A percentile compares a stretch with the other conserved stretches of the same genome.
phyloP scores from a whole-genome alignment of 331 rosid species.

The Erythrophleum ivorense region DNA sequence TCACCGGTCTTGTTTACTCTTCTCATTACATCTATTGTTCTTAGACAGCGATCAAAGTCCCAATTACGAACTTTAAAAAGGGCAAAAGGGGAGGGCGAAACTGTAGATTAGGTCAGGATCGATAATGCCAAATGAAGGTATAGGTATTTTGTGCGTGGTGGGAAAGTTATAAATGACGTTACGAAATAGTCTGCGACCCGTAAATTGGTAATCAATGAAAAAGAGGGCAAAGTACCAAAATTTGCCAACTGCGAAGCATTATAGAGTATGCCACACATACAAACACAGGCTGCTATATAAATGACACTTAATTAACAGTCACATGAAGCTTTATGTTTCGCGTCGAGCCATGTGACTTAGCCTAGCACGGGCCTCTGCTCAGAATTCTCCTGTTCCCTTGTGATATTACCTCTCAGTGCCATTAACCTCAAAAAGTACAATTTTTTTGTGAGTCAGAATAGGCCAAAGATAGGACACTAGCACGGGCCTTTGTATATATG shows the following conservation, averaged over 20 bases:
- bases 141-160: neutral
- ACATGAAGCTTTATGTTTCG: conserved; percentile 31
- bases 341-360: conserved; percentile 44
- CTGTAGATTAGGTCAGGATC: conserved; percentile 20
- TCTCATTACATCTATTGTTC: no score
- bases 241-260: conserved; percentile 25
- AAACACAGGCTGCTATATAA: neutral
- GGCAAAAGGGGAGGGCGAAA: no score
- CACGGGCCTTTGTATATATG: conserved; percentile 34
- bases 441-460: neutral
- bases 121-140: conserved; percentile 27
- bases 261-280: neutral
- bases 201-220: neutral
- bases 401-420: conserved; percentile 39
- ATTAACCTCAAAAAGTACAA: conserved; percentile 4
- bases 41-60: no score
- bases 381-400: conserved; percentile 51
- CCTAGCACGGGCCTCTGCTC: conserved; percentile 40
- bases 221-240: neutral
- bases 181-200: neutral
- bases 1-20: no score
- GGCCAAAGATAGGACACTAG: neutral
- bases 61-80: neutral
- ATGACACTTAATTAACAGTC: neutral
- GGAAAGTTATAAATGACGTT: neutral